phyloP scores from a whole-genome alignment of 1,284 basidiomycete species.

The Leccinum olivaceoglutinosum region DNA sequence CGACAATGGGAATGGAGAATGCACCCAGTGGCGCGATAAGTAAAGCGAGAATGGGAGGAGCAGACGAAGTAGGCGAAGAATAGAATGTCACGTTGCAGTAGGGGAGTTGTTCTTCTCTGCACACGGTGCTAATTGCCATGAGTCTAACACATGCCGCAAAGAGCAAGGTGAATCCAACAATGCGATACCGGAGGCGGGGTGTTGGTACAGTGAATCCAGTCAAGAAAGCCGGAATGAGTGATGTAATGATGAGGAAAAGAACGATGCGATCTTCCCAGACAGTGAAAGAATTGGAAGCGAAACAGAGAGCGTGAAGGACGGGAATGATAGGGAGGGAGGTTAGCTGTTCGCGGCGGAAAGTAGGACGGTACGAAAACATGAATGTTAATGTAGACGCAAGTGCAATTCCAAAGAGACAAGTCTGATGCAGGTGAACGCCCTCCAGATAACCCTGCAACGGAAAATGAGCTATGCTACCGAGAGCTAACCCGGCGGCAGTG shows the following conservation, averaged over 20 bases:
- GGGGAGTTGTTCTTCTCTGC: constrained; percentile 92
- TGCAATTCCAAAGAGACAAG: constrained; percentile 43
- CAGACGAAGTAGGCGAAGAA: constrained; percentile 59
- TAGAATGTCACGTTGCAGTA: constrained; percentile 88
- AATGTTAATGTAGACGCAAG: constrained; percentile 20
- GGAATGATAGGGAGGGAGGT: constrained; percentile 45
- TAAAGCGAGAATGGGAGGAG: constrained; percentile 56
- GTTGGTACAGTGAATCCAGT: constrained; percentile 65
- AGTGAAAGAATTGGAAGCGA: constrained; percentile 90
- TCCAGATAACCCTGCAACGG: constrained; percentile 32
- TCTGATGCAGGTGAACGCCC: constrained; percentile 36
- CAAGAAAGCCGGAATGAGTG: constrained; percentile 54
- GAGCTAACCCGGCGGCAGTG: constrained; percentile 36
- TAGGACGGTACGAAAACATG: constrained; percentile 7
- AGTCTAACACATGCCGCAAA: constrained; percentile 71
- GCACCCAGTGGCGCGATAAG: constrained; percentile 26
- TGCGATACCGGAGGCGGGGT: constrained; percentile 64
- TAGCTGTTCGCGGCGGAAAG: constrained; percentile 9
- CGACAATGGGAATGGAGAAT: constrained; percentile 51
- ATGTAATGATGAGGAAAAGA: constrained; percentile 67
- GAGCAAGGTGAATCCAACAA: constrained; percentile 64
- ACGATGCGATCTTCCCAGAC: constrained; percentile 92
- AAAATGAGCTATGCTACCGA: constrained; percentile 36
- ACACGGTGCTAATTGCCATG: constrained; percentile 76
- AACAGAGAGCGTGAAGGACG: constrained; percentile 64